phyloP scores from a whole-genome alignment of 2,329 filamentous ascomycete genomes.

The Clonostachys byssicola region DNA sequence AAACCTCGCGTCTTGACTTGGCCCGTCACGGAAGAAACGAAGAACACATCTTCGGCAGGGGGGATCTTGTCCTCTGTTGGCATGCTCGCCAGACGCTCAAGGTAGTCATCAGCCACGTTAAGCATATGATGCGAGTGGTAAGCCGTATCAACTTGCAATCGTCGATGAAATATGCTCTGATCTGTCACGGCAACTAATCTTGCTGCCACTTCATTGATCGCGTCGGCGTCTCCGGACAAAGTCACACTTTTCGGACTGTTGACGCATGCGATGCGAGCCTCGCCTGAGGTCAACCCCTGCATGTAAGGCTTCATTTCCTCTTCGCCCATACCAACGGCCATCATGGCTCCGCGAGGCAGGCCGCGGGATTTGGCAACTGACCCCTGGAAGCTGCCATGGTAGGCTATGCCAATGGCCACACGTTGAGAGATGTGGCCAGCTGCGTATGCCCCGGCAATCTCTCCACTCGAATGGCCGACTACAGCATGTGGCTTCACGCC shows the following conservation, averaged over 20 bases:
- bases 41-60: neutral
- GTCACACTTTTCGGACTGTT: conserved; percentile 7
- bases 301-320: neutral
- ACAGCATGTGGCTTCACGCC: conserved; percentile 32
- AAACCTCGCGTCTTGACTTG: neutral
- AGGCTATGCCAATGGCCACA: conserved; percentile 42
- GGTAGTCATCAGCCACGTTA: conserved; percentile 13
- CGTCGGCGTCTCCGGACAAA: conserved; percentile 3
- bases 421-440: conserved; percentile 35
- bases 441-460: conserved; percentile 43
- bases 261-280: conserved; percentile 5
- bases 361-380: conserved; percentile 24
- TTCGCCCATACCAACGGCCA: conserved; percentile 45
- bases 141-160: conserved; percentile 8
- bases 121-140: conserved; percentile 11
- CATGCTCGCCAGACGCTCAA: neutral
- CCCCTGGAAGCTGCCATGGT: conserved; percentile 39
- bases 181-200: neutral
- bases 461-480: conserved; percentile 41
- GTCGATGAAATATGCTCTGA: conserved; percentile 4
- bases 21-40: neutral
- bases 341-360: conserved; percentile 42
- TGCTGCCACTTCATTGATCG: conserved; percentile 2
- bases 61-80: neutral
- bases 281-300: neutral